These are phyloP conservation scores for Phialocephala subalpina DNA, from an alignment of 2,329 filamentous ascomycete species.

Conservation along the genomic window DNA sequence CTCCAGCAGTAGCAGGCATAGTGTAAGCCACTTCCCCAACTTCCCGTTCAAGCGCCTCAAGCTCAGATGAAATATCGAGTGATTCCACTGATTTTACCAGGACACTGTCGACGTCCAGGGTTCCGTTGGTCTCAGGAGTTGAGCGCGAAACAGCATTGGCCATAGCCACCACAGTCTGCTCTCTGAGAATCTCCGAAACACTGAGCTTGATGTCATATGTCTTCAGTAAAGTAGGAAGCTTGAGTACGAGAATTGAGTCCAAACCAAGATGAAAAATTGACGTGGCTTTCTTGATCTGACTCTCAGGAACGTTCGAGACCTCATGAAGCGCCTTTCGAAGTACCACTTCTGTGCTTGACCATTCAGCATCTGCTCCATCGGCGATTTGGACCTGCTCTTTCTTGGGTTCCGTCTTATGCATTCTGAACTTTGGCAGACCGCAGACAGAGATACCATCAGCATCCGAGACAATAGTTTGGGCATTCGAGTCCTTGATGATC, in stretches of 20 bases:
- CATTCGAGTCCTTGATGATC: conserved; percentile 58
- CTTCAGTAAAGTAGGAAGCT: conserved; percentile 75
- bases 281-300: conserved; percentile 65
- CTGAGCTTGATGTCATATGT: conserved; percentile 67
- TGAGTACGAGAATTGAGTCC: conserved; percentile 92
- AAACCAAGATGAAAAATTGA: conserved; percentile 86
- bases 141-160: conserved; percentile 47
- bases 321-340: conserved; percentile 59
- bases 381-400: conserved; percentile 1
- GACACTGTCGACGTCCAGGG: conserved; percentile 50
- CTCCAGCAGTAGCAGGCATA: conserved; percentile 78
- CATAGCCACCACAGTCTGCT: conserved; percentile 72
- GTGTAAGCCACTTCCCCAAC: conserved; percentile 54
- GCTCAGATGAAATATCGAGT: conserved; percentile 49
- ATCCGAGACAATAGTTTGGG: conserved; percentile 62
- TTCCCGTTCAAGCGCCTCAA: conserved; percentile 51
- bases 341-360: conserved; percentile 44
- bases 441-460: conserved; percentile 67
- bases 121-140: conserved; percentile 39
- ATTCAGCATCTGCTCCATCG: conserved; percentile 34
- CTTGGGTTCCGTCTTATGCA: not conserved
- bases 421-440: conserved; percentile 59
- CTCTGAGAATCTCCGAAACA: conserved; percentile 75
- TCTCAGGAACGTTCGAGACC: conserved; percentile 66
- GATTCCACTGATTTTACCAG: conserved; percentile 48